Conservation (phyloP, 2,329 filamentous ascomycete species). For the Fusarium bulbicola region DNA sequence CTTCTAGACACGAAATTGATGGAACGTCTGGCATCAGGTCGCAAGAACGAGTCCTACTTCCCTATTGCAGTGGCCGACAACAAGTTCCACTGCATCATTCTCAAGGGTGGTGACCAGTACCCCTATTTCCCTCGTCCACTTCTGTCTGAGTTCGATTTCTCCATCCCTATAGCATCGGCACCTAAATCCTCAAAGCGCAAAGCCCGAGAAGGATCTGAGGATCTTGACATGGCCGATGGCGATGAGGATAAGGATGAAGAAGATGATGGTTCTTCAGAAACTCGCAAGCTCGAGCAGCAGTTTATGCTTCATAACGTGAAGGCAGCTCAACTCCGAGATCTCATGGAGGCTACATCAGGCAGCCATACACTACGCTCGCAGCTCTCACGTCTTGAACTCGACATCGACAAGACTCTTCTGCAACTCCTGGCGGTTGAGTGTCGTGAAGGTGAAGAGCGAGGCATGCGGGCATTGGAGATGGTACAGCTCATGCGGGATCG, state of each 20-base stretch:
- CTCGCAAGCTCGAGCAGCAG: slow-evolving; percentile 77
- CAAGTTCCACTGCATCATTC: slow-evolving; percentile 98
- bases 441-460: slow-evolving; percentile 88
- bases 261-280: slow-evolving; percentile 56
- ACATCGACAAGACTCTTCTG: slow-evolving; percentile 88
- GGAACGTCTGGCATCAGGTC: slow-evolving; percentile 81
- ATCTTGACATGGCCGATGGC: slow-evolving; percentile 47
- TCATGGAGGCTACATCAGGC: slow-evolving; percentile 71
- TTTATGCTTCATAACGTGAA: slow-evolving; percentile 80
- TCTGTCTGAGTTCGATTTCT: slow-evolving; percentile 92
- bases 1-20: slow-evolving; percentile 89
- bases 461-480: slow-evolving; percentile 94
- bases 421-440: slow-evolving; percentile 92
- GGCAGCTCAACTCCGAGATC: slow-evolving; percentile 78
- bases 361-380: slow-evolving; percentile 69
- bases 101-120: slow-evolving; percentile 93
- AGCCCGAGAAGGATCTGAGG: slow-evolving; percentile 44
- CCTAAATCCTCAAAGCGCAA: slow-evolving; percentile 47
- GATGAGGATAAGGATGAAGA: slow-evolving; percentile 45
- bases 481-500: slow-evolving; percentile 86
- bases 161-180: slow-evolving; percentile 76
- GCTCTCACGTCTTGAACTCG: slow-evolving; percentile 77
- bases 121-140: slow-evolving; percentile 92
- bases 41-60: slow-evolving; percentile 92
- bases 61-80: slow-evolving; percentile 91